These are phyloP conservation scores for Exophiala sideris DNA, from an alignment of 2,329 filamentous ascomycete genomes.

Conservation along the genomic window DNA sequence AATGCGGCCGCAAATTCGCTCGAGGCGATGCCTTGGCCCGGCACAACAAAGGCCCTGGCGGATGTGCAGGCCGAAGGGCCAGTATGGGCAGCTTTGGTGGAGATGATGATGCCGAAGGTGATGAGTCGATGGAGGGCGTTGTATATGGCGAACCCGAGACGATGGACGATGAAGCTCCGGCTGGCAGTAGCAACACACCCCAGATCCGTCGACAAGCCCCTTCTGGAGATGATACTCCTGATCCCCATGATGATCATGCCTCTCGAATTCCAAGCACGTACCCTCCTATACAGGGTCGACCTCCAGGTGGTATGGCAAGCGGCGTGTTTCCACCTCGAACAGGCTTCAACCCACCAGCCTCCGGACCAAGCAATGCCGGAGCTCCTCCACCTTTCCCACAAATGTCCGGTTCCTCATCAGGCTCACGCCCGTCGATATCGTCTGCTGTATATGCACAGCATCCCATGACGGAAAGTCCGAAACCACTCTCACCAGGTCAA, in stretches of 20 bases:
- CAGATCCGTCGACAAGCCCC: slow-evolving; percentile 70
- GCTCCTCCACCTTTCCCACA: slow-evolving; percentile 40
- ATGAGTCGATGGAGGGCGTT: slow-evolving; percentile 62
- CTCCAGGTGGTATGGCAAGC: slow-evolving; percentile 46
- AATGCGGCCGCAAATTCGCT: slow-evolving; percentile 91
- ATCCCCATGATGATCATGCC: slow-evolving; percentile 33
- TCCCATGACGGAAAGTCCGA: slow-evolving; percentile 80
- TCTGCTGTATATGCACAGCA: slow-evolving; percentile 67
- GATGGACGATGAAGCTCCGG: slow-evolving; percentile 46
- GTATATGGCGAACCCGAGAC: slow-evolving; percentile 54
- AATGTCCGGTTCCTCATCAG: slow-evolving; percentile 34
- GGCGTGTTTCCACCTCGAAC: slow-evolving; percentile 63
- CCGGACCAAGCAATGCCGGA: slow-evolving; percentile 42
- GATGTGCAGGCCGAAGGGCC: slow-evolving; percentile 84
- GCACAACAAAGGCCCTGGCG: slow-evolving; percentile 92
- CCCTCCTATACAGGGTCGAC: slow-evolving; percentile 62
- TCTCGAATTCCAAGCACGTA: slow-evolving; percentile 71
- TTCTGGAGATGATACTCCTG: slow-evolving; percentile 48
- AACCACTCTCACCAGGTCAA: slow-evolving; percentile 60
- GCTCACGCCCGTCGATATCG: slow-evolving; percentile 38
- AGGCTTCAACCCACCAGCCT: slow-evolving; percentile 49
- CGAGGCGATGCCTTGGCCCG: slow-evolving; percentile 90
- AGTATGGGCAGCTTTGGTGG: slow-evolving; percentile 82
- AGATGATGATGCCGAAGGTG: slow-evolving; percentile 59
- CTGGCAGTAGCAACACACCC: slow-evolving; percentile 47